Conservation (phyloP, 1,284 basidiomycete species). For the Phylloporus sp. region DNA sequence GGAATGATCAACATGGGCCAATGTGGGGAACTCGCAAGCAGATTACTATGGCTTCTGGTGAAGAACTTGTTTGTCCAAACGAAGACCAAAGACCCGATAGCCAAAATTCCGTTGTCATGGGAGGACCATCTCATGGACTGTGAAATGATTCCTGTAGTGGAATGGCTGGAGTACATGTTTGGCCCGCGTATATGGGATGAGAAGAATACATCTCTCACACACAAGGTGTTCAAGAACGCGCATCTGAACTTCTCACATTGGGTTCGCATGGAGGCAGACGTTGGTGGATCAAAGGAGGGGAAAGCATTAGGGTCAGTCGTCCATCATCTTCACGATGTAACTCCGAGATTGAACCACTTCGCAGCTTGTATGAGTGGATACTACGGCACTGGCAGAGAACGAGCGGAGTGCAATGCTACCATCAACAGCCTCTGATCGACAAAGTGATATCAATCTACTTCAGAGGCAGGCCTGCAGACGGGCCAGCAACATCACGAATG, state of each 20-base stretch:
- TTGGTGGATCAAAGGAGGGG: background rate
- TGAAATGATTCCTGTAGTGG: too few species aligned
- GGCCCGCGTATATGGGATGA: too few species aligned
- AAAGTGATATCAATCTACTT: too few species aligned
- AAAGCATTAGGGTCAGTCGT: slow-evolving; percentile 6
- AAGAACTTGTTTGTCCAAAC: slow-evolving; percentile 17
- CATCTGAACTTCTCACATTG: slow-evolving; percentile 20
- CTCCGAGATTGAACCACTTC: background rate
- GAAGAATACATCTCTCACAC: background rate
- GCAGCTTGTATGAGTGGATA: slow-evolving; percentile 11
- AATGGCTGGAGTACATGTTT: too few species aligned
- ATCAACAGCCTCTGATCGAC: too few species aligned
- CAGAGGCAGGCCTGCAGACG: background rate
- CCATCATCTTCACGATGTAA: background rate
- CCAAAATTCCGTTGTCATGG: background rate
- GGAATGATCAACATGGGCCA: slow-evolving; percentile 20
- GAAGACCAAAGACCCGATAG: background rate
- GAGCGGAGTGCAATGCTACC: slow-evolving; percentile 8
- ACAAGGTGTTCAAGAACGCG: background rate
- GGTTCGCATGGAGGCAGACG: slow-evolving; percentile 12
- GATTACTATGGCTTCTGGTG: too few species aligned
- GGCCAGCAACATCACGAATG: background rate
- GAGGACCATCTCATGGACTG: too few species aligned
- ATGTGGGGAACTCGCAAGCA: too few species aligned
- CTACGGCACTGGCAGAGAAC: slow-evolving; percentile 17